Evolutionary conservation across 768 basidiomycete species (phyloP), one percentile per base, ranked within the genome.

Genomic region (Rhodotorula kratochvilovae): DNA sequence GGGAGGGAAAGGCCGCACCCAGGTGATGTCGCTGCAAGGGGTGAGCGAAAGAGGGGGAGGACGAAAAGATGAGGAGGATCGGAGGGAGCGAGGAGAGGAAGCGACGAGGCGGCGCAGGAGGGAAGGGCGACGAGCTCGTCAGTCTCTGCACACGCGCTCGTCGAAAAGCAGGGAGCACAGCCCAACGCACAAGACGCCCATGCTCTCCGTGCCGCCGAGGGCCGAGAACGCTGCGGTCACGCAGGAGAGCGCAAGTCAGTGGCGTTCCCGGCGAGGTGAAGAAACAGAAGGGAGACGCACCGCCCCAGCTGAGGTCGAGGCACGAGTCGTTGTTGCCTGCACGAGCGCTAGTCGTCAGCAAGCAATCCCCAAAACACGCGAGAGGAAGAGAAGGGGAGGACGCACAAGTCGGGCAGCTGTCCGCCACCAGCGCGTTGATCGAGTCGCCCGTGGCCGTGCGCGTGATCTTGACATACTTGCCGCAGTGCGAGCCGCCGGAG

Each of bases 401-500:
- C 56, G 48, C 27, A 50, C 43, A 61, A 6, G 68, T 69, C 27
- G 68, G 68, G 68, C 68, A 65, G 27, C 58, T 65, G 53, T 65
- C 63, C 35, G 68, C 68, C 23, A 77, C 74, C 31, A 59, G 45
- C 5, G 74, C 76, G 25, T 55, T 66, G 68, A 70, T 71, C 27
- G 27, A 31, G 8, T 69, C 56, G 19, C 74, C 74, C 7, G 73
- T 74, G 36, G 73, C 68, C 21, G 53, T 11, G 21, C 72, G 66
- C 21, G 64, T 71, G 65, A 77, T 71, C 23, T 29, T 45, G 27
- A 77, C 70, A 31, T 65, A 62, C 27, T 61, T 39, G n/a, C 76
- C 74, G 67, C 76, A 77, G 71, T 75, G 57, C 8, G 51, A 35
- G n/a, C 76, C 76, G 23, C 39, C 53, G 54, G 51, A 69, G 59